Base-by-base conservation (phyloP, 1,284 basidiomycete genomes). In the Stygiomarasmius scandens region DNA sequence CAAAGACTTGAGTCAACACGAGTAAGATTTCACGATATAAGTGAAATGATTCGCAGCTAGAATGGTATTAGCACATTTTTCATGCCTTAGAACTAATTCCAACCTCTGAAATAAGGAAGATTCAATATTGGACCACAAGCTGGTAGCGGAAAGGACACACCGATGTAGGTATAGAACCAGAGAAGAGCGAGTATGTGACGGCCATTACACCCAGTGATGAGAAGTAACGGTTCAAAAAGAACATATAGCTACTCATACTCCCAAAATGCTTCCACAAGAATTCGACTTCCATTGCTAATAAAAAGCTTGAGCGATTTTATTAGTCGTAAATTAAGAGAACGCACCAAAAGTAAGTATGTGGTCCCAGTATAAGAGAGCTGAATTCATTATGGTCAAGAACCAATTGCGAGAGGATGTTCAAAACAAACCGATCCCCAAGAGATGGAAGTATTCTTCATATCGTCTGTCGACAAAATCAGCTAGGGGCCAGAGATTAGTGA, bases 221-320 rank as follows among this genome's bases (percentile, higher is more conserved):
- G 25, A 57, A 57, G 32, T 57, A 57, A 20, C 55, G 49, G 25
- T 57, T 57, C 20, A 52, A 27, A 25, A 57, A 49, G 22, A 57
- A 57, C 19, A 57, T 29, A 16, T 44, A 44, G 19, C 49, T 47
- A 43, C 50, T 57, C 6, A 45, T 10, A 23, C 50, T 47, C 1
- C 45, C 44, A 25, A 44, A 36, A 43, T 44, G 49, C 27, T 38
- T 57, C 55, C 55, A 57, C 19, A 57, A 25, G 25, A 51, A 57
- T 16, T 48, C 49, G 24, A 57, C 16, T 49, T 57, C 55, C 34
- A 41, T 36, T 19, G 49, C 55, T 57, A 32, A 32, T 9, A 11
- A 49, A 8, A 14, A 19, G 10, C 14, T 2, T 46, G 9, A 24
- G 34, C 20, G 8, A n/a, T 2, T 19, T 9, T n/a, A 22, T 10